Evolutionary conservation across 768 basidiomycete genomes (phyloP).

Genomic region (Lactarius deliciosus): DNA sequence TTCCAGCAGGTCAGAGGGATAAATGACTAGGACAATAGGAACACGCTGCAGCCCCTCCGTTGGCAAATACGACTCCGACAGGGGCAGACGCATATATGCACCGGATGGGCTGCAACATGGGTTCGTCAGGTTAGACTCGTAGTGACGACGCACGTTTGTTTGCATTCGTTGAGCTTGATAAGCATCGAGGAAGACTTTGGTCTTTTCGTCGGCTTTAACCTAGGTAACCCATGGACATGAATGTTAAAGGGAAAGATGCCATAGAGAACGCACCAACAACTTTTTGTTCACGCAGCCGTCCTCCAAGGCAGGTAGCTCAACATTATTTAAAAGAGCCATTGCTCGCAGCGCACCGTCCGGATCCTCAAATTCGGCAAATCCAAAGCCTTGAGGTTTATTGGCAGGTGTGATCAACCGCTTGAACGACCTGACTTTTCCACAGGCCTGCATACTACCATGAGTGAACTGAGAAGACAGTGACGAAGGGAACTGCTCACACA

Average conservation of each 20-base stretch:
- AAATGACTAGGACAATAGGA: conserved; percentile 3
- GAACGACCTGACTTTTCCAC: conserved; percentile 85
- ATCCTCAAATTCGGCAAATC: conserved; percentile 94
- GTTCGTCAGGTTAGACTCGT: conserved; percentile 7
- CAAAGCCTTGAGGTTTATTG: conserved; percentile 94
- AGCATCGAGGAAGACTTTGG: conserved; percentile 80
- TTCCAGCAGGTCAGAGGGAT: conserved; percentile 14
- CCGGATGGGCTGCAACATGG: conserved; percentile 18
- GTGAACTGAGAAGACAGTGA: not conserved
- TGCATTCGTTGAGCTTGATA: conserved; percentile 77
- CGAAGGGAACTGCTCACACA: conserved; percentile 51
- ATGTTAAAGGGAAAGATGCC: not conserved
- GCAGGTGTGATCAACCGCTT: conserved; percentile 91
- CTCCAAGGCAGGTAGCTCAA: conserved; percentile 61
- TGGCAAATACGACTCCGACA: not conserved
- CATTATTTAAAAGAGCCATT: conserved; percentile 58
- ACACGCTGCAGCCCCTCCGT: conserved; percentile 11
- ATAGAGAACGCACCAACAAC: conserved; percentile 60
- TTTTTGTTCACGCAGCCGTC: conserved; percentile 62
- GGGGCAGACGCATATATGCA: conserved; percentile 8
- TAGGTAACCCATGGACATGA: conserved; percentile 46
- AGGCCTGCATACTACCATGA: conserved; percentile 55
- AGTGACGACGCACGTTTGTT: conserved; percentile 64
- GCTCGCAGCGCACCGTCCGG: conserved; percentile 87
- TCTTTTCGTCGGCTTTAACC: conserved; percentile 98